Evolutionary conservation across 164 flowering plant genomes (phyloP).

Genomic region (Houttuynia cordata): DNA sequence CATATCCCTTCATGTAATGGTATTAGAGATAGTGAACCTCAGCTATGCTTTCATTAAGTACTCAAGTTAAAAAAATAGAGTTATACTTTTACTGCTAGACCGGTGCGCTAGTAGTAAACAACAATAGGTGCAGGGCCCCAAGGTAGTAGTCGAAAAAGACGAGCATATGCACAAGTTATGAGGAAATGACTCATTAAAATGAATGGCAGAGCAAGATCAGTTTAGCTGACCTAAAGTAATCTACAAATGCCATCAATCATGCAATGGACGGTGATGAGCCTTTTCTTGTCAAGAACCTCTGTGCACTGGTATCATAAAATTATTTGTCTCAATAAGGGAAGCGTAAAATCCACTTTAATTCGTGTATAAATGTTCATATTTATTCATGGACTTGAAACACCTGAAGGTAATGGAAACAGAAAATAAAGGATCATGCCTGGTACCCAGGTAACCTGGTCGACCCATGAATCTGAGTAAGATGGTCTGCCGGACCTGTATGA

Average conservation of each 20-base stretch:
- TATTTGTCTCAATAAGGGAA: neutral
- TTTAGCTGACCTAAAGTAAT: neutral
- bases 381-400: neutral
- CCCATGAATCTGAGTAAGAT: constrained; percentile 57
- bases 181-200: neutral
- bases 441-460: constrained; percentile 74
- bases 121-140: neutral
- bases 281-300: neutral
- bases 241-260: neutral
- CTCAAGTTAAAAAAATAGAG: too few species aligned
- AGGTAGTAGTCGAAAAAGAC: neutral
- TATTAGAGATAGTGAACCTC: too few species aligned
- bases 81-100: too few species aligned
- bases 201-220: neutral
- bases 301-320: neutral
- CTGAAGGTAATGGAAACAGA: neutral
- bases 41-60: too few species aligned
- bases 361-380: neutral
- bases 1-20: too few species aligned
- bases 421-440: constrained; percentile 36
- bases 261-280: neutral
- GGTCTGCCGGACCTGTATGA: constrained; percentile 77
- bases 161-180: neutral
- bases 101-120: too few species aligned
- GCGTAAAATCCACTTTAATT: neutral